Conservation (phyloP, 768 basidiomycete genomes). For the Sarcomyxa edulis region DNA sequence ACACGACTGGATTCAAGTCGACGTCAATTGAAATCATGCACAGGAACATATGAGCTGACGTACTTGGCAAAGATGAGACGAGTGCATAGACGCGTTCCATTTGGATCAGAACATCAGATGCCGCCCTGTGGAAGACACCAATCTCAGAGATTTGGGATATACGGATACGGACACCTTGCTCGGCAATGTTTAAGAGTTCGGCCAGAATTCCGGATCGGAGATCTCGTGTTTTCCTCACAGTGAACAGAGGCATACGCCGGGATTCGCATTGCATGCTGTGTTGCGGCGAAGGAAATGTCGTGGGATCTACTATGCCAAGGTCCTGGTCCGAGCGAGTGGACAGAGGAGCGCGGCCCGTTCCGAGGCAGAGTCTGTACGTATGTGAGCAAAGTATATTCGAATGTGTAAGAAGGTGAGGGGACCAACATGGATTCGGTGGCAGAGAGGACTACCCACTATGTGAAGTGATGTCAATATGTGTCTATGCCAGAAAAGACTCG, state of each 20-base stretch:
- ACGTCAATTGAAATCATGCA: neutral
- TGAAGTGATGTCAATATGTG: slow-evolving; percentile 7
- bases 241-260: slow-evolving; percentile 5
- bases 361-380: slow-evolving; percentile 29
- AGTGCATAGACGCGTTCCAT: slow-evolving; percentile 32
- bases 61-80: slow-evolving; percentile 32
- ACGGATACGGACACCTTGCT: slow-evolving; percentile 24
- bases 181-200: slow-evolving; percentile 27
- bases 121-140: slow-evolving; percentile 26
- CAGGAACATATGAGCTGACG: neutral
- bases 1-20: slow-evolving; percentile 30
- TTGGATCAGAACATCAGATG: slow-evolving; percentile 22
- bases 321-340: slow-evolving; percentile 26
- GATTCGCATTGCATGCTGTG: too few relatives aligned
- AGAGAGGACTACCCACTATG: slow-evolving; percentile 38
- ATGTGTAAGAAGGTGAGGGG: neutral
- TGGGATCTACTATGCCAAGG: slow-evolving; percentile 22
- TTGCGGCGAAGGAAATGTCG: slow-evolving; percentile 13
- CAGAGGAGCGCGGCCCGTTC: slow-evolving; percentile 35
- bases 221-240: slow-evolving; percentile 19
- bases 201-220: slow-evolving; percentile 30
- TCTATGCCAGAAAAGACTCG: neutral
- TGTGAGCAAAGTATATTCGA: neutral
- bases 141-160: slow-evolving; percentile 20
- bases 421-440: slow-evolving; percentile 32